Conservation (phyloP, 2,329 filamentous ascomycete genomes). For the Colletotrichum liriopes region DNA sequence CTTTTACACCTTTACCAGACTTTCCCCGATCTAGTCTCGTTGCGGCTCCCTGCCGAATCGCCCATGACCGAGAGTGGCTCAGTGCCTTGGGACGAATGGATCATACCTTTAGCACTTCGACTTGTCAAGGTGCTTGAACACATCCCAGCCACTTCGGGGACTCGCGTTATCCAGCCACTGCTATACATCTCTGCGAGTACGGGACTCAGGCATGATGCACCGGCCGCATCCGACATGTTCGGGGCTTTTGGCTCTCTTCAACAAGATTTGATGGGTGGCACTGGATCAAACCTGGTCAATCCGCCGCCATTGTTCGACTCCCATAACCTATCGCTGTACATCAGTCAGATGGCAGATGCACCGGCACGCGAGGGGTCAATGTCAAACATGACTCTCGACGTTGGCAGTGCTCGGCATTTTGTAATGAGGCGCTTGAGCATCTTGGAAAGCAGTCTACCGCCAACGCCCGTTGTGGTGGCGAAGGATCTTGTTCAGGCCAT, state of each 20-base stretch:
- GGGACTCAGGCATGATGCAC: slow-evolving; percentile 48
- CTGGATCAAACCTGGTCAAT: slow-evolving; percentile 6
- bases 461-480: slow-evolving; percentile 59
- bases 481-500: slow-evolving; percentile 59
- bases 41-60: slow-evolving; percentile 48
- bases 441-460: slow-evolving; percentile 57
- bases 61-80: slow-evolving; percentile 34
- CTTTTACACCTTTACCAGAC: slow-evolving; percentile 59
- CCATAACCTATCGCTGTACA: slow-evolving; percentile 35
- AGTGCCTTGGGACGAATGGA: slow-evolving; percentile 55
- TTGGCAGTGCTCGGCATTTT: slow-evolving; percentile 56
- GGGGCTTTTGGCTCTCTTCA: slow-evolving; percentile 32
- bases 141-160: slow-evolving; percentile 54
- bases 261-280: slow-evolving; percentile 30
- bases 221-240: slow-evolving; percentile 39
- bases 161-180: slow-evolving; percentile 55
- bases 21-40: slow-evolving; percentile 52
- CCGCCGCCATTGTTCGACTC: slow-evolving; percentile 28
- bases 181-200: slow-evolving; percentile 57
- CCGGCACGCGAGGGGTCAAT: slow-evolving; percentile 11
- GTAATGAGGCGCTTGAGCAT: slow-evolving; percentile 56
- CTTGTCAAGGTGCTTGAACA: slow-evolving; percentile 53
- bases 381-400: slow-evolving; percentile 52
- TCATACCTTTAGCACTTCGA: slow-evolving; percentile 53
- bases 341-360: slow-evolving; percentile 43